Evolutionary conservation across 2,329 filamentous ascomycete genomes (phyloP).

Genomic region (Botrytis hyacinthi): DNA sequence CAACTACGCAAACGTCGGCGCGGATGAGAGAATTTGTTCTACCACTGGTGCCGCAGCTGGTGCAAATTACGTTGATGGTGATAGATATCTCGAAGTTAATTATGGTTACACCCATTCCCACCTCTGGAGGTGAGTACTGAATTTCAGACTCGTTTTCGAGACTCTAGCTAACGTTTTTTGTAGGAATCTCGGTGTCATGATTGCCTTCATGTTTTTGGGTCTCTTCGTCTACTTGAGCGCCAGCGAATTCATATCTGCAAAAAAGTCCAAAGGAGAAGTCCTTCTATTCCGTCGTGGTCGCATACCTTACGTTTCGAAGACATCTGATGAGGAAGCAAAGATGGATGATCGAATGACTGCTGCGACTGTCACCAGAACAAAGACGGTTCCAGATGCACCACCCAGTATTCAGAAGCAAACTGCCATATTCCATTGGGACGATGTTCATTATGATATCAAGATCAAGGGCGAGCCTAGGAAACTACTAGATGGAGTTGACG

Average conservation of each 20-base stretch:
- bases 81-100: constrained; percentile 53
- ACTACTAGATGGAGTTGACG: constrained; percentile 82
- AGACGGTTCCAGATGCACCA: constrained; percentile 50
- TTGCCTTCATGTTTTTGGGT: constrained; percentile 63
- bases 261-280: constrained; percentile 76
- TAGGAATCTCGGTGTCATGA: constrained; percentile 66
- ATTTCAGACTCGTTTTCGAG: constrained; percentile 28
- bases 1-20: constrained; percentile 26
- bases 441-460: constrained; percentile 58
- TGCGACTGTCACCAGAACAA: constrained; percentile 47
- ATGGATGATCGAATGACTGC: constrained; percentile 29
- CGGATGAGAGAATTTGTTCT: constrained; percentile 49
- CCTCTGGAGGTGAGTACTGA: constrained; percentile 55
- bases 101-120: constrained; percentile 59
- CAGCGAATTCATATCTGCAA: constrained; percentile 62
- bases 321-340: constrained; percentile 29
- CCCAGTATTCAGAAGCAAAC: constrained; percentile 44
- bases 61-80: constrained; percentile 52
- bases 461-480: constrained; percentile 75
- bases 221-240: constrained; percentile 61
- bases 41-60: constrained; percentile 58
- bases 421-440: constrained; percentile 53
- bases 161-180: constrained; percentile 18
- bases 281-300: constrained; percentile 70
- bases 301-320: constrained; percentile 38